A percentile compares a stretch with the other conserved stretches of the same genome.
Conservation (phyloP, 2,329 filamentous ascomycete genomes). For the Arachnomyces sp. region DNA sequence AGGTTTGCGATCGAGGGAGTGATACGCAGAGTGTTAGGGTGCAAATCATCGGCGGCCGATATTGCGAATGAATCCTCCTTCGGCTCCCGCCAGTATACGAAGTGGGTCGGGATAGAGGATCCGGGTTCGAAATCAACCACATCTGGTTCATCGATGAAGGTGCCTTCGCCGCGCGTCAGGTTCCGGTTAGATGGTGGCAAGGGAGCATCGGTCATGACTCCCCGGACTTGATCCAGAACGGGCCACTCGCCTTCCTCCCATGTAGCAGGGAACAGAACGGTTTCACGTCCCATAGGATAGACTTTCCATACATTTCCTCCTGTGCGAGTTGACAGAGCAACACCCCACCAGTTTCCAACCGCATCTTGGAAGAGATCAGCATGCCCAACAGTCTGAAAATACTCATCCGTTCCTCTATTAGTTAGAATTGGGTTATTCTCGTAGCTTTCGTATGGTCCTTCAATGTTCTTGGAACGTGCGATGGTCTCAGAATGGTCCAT, state of each 20-base stretch:
- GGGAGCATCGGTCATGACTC: conserved; percentile 35
- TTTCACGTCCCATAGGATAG: conserved; percentile 27
- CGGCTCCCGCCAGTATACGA: conserved; percentile 52
- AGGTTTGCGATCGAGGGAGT: conserved; percentile 46
- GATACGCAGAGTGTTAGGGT: conserved; percentile 41
- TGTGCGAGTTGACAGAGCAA: conserved; percentile 14
- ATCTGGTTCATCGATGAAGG: conserved; percentile 39
- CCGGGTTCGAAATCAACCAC: conserved; percentile 40
- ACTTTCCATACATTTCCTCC: conserved; percentile 11
- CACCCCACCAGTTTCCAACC: conserved; percentile 16
- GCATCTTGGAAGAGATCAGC: conserved; percentile 16
- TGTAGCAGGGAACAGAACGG: conserved; percentile 21
- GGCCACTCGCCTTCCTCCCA: conserved; percentile 24
- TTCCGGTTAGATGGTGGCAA: background rate
- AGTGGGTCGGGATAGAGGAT: conserved; percentile 44
- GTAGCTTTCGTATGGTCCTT: conserved; percentile 40
- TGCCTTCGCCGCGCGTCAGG: conserved; percentile 20
- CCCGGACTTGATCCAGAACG: conserved; percentile 18
- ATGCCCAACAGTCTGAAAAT: conserved; percentile 18
- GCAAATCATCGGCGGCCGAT: conserved; percentile 31
- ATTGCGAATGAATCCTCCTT: conserved; percentile 36
- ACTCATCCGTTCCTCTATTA: conserved; percentile 21
- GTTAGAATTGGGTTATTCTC: conserved; percentile 42
- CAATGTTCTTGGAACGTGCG: conserved; percentile 39
- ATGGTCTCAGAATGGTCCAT: conserved; percentile 44